Evolutionary conservation across 2,329 filamentous ascomycete genomes (phyloP), one percentile per base, ranked within the genome.

Genomic region (Plenodomus lindquistii): DNA sequence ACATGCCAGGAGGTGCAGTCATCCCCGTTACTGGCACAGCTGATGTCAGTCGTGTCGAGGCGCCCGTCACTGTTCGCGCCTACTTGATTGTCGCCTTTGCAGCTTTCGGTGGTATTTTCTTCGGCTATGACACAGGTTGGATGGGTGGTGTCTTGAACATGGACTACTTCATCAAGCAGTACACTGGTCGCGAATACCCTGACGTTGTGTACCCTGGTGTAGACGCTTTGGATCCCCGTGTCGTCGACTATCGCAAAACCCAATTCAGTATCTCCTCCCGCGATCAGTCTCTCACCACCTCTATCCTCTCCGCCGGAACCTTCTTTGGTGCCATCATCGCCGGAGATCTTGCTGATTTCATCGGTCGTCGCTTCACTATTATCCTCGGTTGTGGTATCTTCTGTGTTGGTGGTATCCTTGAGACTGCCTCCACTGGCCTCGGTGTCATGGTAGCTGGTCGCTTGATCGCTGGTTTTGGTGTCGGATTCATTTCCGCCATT

Each of bases 91-190:
- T 76, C 67, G 75, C 74, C 27, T 79, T 79, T 50, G 77, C 76
- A 37, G 74, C 77, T 19, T 78, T 79, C 55, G 77, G 77, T 60
- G 77, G 77, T 64, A 56, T 55, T 40, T 88, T 89, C 81, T 88
- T 90, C 74, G 87, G 88, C 48, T 91, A 89, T 73, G 88, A 91
- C 67, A 88, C 87, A 36, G 88, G 88, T 65, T 89, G 87, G 77
- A 88, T 89, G 79, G 85, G 85, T 69, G 85, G 85, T 74, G 83
- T 86, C 59, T 75, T 82, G 24, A 81, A 60, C 36, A 73, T 73
- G 72, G 58, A 63, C 50, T 72, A 63, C 63, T 71, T 71, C 58
- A 71, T 71, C 59, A 63, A 70, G 21, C 63, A 69, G 50, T 69
- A 69, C 59, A 71, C 67, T 48, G 59, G 56, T 49, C 35, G 48